phyloP scores from a whole-genome alignment of 2,329 filamentous ascomycete species.

The Epichloe gansuensis region DNA sequence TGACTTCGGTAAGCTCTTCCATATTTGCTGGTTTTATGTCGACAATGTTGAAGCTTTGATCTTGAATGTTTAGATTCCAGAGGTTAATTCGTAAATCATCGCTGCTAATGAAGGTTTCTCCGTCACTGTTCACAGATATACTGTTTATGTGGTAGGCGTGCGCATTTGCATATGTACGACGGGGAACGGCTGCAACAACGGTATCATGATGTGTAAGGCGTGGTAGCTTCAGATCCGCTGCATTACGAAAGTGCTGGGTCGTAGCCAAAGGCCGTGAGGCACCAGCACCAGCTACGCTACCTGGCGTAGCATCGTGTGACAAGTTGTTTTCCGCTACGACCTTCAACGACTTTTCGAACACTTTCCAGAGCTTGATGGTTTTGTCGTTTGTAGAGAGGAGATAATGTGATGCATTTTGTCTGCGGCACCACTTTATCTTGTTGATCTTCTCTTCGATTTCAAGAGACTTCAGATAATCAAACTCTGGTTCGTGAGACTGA shows the following conservation, averaged over 20 bases:
- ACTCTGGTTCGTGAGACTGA: conserved; percentile 97
- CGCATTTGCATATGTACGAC: conserved; percentile 93
- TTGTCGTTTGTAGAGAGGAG: conserved; percentile 98
- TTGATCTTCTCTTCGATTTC: conserved; percentile 99
- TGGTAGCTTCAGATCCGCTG: conserved; percentile 79
- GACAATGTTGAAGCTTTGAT: conserved; percentile 99
- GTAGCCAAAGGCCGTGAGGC: conserved; percentile 55
- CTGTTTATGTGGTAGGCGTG: conserved; percentile 99
- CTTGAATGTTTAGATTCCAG: conserved; percentile 98
- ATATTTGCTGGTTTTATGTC: conserved; percentile 99
- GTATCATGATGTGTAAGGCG: conserved; percentile 97
- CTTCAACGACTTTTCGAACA: conserved; percentile 98
- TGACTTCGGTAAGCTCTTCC: conserved; percentile 98
- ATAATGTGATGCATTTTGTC: conserved; percentile 97
- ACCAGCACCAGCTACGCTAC: conserved; percentile 58
- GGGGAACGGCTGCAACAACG: conserved; percentile 88
- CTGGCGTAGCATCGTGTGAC: conserved; percentile 81
- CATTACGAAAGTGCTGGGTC: conserved; percentile 62
- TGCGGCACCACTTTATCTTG: conserved; percentile 99
- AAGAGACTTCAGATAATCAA: conserved; percentile 97
- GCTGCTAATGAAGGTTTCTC: conserved; percentile 97
- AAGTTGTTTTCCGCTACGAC: conserved; percentile 98
- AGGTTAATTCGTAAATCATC: conserved; percentile 96
- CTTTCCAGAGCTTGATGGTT: conserved; percentile 99
- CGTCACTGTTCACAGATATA: conserved; percentile 99